Conservation (phyloP, 1,284 basidiomycete species). For the Pseudozyma pruni region DNA sequence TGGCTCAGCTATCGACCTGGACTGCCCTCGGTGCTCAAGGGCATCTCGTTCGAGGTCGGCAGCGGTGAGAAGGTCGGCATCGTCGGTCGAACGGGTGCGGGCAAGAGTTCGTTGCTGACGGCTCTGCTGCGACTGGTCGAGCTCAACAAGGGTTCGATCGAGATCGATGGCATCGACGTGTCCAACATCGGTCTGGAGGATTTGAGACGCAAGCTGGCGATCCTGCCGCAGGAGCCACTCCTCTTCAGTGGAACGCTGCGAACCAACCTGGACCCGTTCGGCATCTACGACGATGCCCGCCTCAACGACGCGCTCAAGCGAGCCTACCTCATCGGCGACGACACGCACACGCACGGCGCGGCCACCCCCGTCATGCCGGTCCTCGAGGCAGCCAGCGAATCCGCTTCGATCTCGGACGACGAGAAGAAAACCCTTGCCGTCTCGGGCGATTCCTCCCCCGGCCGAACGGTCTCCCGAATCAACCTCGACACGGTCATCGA, state of each 20-base stretch:
- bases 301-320: slow-evolving; percentile 67
- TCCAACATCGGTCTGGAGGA: slow-evolving; percentile 70
- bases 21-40: slow-evolving; percentile 71
- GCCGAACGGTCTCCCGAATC: slow-evolving; percentile 50
- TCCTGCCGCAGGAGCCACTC: slow-evolving; percentile 66
- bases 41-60: slow-evolving; percentile 69
- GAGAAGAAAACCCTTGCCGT: slow-evolving; percentile 28
- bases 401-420: slow-evolving; percentile 22
- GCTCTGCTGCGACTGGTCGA: slow-evolving; percentile 79
- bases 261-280: slow-evolving; percentile 68
- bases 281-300: slow-evolving; percentile 65
- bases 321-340: slow-evolving; percentile 62
- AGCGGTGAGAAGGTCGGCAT: slow-evolving; percentile 72
- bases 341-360: slow-evolving; percentile 43
- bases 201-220: slow-evolving; percentile 59
- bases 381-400: slow-evolving; percentile 20
- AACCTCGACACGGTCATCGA: slow-evolving; percentile 65
- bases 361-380: slow-evolving; percentile 27
- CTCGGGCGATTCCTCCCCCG: slow-evolving; percentile 26
- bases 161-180: slow-evolving; percentile 77
- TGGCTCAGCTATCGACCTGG: slow-evolving; percentile 71
- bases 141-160: slow-evolving; percentile 74
- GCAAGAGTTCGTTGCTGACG: slow-evolving; percentile 80
- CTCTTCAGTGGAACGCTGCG: slow-evolving; percentile 69
- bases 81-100: slow-evolving; percentile 71